Base-by-base conservation (phyloP, 495 filamentous ascomycete genomes). In the Penicillium argentinense region DNA sequence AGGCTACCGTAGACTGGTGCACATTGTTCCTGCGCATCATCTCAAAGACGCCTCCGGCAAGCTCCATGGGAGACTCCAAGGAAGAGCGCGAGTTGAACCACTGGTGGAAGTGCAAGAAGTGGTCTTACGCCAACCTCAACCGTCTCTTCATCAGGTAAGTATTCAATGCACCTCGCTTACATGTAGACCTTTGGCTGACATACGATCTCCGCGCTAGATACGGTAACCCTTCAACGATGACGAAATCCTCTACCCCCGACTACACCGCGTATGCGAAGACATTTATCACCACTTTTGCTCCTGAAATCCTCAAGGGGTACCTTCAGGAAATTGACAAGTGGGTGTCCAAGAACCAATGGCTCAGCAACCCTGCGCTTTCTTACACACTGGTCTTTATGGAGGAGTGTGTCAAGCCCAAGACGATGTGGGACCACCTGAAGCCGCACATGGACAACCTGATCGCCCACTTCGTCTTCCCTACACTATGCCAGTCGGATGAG, bases 71-170 rank as follows among this genome's bases (percentile, higher is more conserved):
- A 40, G 91, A 96, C 30, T 89, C 95, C 33, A 71, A 86, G 30
- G 82, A 88, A 14, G 95, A 97, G 59, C 81, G 95, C 21, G 95
- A 96, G 64, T 77, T 81, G 43, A 91, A 96, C 63, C 89, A 96
- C 63, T 98, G 93, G 91, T 98, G 93, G 92, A 98, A 97, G 77
- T 87, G 90, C 42, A 98, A 97, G 86, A 98, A 97, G 68, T 97
- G 93, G 95, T 86, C 92, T 5, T 97, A 97, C 64, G 92, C 89
- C 54, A 97, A 97, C 69, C 73, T 98, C 44, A 98, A 98, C 67
- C 80, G 93, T 52, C 80, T 97, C 9, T 98, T 91, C 65, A 92
- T 96, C 47, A 80, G 92, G 88, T 92, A 75, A 33, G 80, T 51
- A 39, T 32, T 19, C 22, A 33, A 3, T 42, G 11, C 24, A 30